Percentiles rank a stretch among this genome's conserved stretches.
Evolutionary conservation across 768 basidiomycete genomes (phyloP).

Genomic region (Suillus discolor): DNA sequence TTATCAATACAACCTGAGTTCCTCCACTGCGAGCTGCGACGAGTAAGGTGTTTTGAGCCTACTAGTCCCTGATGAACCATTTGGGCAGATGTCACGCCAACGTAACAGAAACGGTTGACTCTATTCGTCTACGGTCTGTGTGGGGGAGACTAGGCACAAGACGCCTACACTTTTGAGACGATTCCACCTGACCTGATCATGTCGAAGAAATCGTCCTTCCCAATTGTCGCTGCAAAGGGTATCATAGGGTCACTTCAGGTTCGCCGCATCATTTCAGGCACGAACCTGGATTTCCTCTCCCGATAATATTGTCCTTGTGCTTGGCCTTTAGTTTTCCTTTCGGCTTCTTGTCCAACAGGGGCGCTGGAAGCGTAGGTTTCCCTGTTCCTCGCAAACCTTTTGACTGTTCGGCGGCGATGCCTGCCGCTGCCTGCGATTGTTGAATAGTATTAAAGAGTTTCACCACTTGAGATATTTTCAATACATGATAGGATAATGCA

Average conservation of each 20-base stretch:
- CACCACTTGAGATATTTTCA: conserved; percentile 51
- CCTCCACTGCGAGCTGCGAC: background rate
- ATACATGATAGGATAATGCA: conserved; percentile 2
- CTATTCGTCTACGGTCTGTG: background rate
- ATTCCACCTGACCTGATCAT: conserved; percentile 82
- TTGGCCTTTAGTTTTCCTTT: conserved; percentile 52
- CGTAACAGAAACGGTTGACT: background rate
- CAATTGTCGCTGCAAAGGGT: conserved; percentile 48
- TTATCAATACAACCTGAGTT: background rate
- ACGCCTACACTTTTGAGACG: conserved; percentile 62
- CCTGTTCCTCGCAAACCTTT: conserved; percentile 70
- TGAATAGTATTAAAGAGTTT: conserved; percentile 87
- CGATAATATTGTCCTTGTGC: conserved; percentile 55
- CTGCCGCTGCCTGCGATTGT: conserved; percentile 66
- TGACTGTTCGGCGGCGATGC: conserved; percentile 53
- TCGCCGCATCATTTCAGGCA: conserved; percentile 8
- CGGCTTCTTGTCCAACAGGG: conserved; percentile 50
- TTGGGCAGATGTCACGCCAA: background rate
- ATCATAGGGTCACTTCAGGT: conserved; percentile 9
- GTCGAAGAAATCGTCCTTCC: conserved; percentile 77
- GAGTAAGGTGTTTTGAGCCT: background rate
- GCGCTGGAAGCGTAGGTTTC: conserved; percentile 72
- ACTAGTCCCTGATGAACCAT: background rate
- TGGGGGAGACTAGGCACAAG: background rate
- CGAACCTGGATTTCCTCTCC: conserved; percentile 61